Conservation (phyloP, 2,329 filamentous ascomycete species). For the Phaeomoniella chlamydospora region DNA sequence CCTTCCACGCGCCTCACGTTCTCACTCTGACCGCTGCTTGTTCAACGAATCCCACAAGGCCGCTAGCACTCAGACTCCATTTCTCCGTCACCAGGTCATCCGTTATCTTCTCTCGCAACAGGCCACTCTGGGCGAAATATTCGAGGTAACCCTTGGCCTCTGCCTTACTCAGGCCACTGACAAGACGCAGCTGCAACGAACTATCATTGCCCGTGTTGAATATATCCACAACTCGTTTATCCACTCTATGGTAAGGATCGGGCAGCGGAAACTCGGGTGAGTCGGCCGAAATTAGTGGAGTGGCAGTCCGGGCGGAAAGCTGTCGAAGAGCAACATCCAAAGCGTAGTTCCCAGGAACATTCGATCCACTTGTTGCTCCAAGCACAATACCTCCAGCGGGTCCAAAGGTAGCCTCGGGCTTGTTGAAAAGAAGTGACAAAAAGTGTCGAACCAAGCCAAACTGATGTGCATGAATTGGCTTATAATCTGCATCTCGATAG, state of each 20-base stretch:
- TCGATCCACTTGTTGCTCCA: constrained; percentile 59
- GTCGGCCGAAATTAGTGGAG: constrained; percentile 14
- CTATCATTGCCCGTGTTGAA: constrained; percentile 17
- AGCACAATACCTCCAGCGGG: constrained; percentile 68
- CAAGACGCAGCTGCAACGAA: constrained; percentile 25
- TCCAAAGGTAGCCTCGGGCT: constrained; percentile 29
- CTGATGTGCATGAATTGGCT: constrained; percentile 74
- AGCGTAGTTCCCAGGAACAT: constrained; percentile 48
- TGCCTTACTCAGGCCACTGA: constrained; percentile 55
- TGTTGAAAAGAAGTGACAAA: constrained; percentile 53
- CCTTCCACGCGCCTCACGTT: too few species aligned
- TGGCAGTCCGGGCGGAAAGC: constrained; percentile 24
- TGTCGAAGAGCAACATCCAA: constrained; percentile 53
- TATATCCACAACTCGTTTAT: constrained; percentile 35
- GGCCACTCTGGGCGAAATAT: constrained; percentile 80
- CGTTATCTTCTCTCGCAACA: constrained; percentile 57
- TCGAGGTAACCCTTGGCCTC: constrained; percentile 76
- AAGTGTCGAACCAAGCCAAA: constrained; percentile 64
- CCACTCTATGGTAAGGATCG: constrained; percentile 37
- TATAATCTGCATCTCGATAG: constrained; percentile 58
- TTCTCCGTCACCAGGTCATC: constrained; percentile 61
- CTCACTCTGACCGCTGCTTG: constrained; percentile 38
- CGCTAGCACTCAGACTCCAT: constrained; percentile 70
- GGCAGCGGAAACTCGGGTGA: constrained; percentile 27
- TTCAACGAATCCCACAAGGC: constrained; percentile 77